Conservation (phyloP, 2,329 filamentous ascomycete genomes). For the Sphaerulina populicola region DNA sequence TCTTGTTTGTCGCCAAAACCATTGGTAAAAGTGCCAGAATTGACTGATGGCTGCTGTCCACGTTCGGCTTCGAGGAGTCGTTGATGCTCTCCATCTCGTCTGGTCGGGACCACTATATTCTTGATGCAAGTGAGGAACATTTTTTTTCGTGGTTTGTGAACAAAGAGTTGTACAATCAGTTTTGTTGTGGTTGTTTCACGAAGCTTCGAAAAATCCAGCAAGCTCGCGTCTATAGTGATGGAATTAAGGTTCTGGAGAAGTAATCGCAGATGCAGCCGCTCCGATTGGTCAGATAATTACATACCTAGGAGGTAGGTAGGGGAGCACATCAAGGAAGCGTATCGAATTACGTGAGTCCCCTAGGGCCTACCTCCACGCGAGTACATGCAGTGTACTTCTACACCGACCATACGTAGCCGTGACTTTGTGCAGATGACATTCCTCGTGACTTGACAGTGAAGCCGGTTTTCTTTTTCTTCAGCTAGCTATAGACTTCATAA, state of each 20-base stretch:
- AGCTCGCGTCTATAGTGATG: neutral
- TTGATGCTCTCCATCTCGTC: constrained; percentile 5
- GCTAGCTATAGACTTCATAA: too few relatives aligned
- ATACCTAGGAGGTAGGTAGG: too few relatives aligned
- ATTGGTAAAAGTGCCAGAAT: neutral
- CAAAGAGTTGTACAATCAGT: neutral
- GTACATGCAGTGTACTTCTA: too few relatives aligned
- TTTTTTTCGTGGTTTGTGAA: neutral
- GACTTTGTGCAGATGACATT: too few relatives aligned
- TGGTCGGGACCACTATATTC: constrained; percentile 7
- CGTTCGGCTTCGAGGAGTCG: constrained; percentile 8
- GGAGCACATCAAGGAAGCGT: too few relatives aligned
- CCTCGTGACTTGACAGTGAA: too few relatives aligned
- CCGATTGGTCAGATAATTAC: too few relatives aligned
- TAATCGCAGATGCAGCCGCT: too few relatives aligned
- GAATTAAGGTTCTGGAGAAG: neutral
- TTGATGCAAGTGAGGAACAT: constrained; percentile 10
- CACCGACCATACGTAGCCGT: too few relatives aligned
- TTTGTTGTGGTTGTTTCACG: neutral
- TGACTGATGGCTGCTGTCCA: constrained; percentile 5
- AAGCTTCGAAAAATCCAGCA: neutral
- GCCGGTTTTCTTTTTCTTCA: too few relatives aligned
- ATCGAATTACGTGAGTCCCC: too few relatives aligned
- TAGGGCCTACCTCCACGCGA: too few relatives aligned
- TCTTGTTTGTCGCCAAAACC: constrained; percentile 3